Evolutionary conservation across 805 yeast species (phyloP).

Genomic region (Candida xyloterini): DNA sequence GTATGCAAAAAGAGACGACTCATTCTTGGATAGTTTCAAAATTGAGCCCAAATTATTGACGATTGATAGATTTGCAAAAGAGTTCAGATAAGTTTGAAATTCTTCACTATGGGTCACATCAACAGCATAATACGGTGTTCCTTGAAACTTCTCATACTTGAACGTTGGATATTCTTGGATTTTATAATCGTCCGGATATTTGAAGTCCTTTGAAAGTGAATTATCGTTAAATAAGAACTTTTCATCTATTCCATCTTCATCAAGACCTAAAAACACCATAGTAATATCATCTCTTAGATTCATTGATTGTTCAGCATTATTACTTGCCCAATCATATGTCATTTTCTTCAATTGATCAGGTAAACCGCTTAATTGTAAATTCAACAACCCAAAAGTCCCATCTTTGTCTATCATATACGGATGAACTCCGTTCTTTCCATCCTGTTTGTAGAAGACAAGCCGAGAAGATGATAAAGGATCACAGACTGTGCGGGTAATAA

Average conservation of each 20-base stretch:
- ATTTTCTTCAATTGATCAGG: conserved; percentile 15
- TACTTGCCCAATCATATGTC: conserved; percentile 22
- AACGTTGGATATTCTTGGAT: conserved; percentile 8
- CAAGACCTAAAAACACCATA: conserved; percentile 49
- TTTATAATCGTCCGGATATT: conserved; percentile 1
- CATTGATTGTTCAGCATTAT: conserved; percentile 13
- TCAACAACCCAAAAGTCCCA: conserved; percentile 7
- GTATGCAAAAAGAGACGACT: conserved; percentile 73
- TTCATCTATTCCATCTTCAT: conserved; percentile 34
- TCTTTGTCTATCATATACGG: conserved; percentile 17
- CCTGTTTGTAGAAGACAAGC: conserved; percentile 45
- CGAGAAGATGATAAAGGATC: conserved; percentile 34
- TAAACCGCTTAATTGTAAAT: conserved; percentile 12
- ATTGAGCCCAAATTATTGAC: conserved; percentile 20
- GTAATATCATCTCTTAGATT: conserved; percentile 21
- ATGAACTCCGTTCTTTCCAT: conserved; percentile 16
- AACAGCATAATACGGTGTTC: conserved; percentile 63
- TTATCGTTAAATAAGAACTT: conserved; percentile 21
- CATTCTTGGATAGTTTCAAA: conserved; percentile 31
- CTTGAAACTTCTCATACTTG: conserved; percentile 43
- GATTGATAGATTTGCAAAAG: conserved; percentile 6
- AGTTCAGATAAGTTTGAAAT: conserved; percentile 12
- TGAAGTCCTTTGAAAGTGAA: conserved; percentile 17
- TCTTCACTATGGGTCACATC: conserved; percentile 43
- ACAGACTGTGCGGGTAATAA: conserved; percentile 33